Percentiles rank a stretch among this genome's conserved stretches.
Evolutionary conservation across 148 eudicot genomes (phyloP).

Genomic region (Camellia sinensis): DNA sequence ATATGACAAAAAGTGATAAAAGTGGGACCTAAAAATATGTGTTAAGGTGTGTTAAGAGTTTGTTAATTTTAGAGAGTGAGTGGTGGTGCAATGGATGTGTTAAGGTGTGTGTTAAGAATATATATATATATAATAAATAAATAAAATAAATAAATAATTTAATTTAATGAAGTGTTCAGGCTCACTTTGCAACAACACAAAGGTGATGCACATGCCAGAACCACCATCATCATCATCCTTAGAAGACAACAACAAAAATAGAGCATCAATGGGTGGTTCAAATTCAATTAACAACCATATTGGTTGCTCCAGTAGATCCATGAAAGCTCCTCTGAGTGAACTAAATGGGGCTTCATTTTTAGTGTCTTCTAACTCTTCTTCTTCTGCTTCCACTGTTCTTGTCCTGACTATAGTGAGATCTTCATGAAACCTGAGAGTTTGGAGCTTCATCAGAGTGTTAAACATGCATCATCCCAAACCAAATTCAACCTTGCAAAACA

Average conservation of each 20-base stretch:
- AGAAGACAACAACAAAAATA: conserved; percentile 34
- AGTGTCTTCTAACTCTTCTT: conserved; percentile 11
- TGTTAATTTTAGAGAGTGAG: too few relatives aligned
- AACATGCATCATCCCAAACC: conserved; percentile 46
- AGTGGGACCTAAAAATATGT: too few relatives aligned
- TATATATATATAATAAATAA: too few relatives aligned
- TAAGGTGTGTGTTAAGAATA: too few relatives aligned
- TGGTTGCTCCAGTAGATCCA: conserved; percentile 39
- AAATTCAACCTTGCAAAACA: too few relatives aligned
- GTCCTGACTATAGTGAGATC: conserved; percentile 76
- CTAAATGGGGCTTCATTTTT: conserved; percentile 3
- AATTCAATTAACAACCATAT: conserved; percentile 13
- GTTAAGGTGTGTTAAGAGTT: too few relatives aligned
- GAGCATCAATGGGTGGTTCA: conserved; percentile 15
- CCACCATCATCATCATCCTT: conserved; percentile 23
- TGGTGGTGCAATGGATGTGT: too few relatives aligned
- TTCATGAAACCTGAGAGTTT: conserved; percentile 77
- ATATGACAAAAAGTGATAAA: too few relatives aligned
- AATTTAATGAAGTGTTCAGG: conserved; percentile 62
- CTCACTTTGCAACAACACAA: conserved; percentile 85
- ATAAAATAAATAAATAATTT: too few relatives aligned
- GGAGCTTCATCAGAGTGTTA: conserved; percentile 85
- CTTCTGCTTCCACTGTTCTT: conserved; percentile 47
- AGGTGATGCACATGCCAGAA: conserved; percentile 73
- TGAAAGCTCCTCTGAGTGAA: conserved; percentile 32